Evolutionary conservation across 805 yeast genomes (phyloP).

Genomic region (Monosporozyma siamensis): DNA sequence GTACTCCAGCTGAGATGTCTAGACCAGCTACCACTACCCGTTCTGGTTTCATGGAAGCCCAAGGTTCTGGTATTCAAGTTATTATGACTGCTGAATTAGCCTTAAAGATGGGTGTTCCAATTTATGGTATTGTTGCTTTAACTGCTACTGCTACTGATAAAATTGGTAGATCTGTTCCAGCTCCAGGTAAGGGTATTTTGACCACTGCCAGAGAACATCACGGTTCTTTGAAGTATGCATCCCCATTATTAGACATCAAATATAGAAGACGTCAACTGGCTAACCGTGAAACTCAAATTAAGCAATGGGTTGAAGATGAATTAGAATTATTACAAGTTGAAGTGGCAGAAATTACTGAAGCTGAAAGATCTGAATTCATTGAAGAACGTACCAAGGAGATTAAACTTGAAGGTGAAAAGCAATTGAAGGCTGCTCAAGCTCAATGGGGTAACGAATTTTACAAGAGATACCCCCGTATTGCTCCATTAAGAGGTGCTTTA

Average conservation of each 20-base stretch:
- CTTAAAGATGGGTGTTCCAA: slow-evolving; percentile 96
- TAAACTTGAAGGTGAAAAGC: slow-evolving; percentile 73
- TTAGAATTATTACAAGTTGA: slow-evolving; percentile 61
- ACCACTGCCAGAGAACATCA: slow-evolving; percentile 95
- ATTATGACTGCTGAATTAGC: slow-evolving; percentile 94
- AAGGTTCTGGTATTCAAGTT: slow-evolving; percentile 97
- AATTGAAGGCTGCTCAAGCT: slow-evolving; percentile 77
- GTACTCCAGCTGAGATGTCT: slow-evolving; percentile 97
- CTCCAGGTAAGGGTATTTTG: slow-evolving; percentile 99
- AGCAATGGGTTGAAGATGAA: slow-evolving; percentile 79
- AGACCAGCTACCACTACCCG: slow-evolving; percentile 96
- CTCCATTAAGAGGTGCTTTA: slow-evolving; percentile 94
- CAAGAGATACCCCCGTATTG: slow-evolving; percentile 83
- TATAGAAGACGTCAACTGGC: slow-evolving; percentile 90
- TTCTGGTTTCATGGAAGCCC: slow-evolving; percentile 98
- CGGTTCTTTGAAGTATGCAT: slow-evolving; percentile 65
- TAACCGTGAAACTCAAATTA: slow-evolving; percentile 67
- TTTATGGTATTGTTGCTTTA: slow-evolving; percentile 88
- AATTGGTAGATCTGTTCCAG: slow-evolving; percentile 98
- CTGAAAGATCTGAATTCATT: slow-evolving; percentile 50
- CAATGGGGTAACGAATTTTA: slow-evolving; percentile 96
- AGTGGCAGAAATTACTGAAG: slow-evolving; percentile 43
- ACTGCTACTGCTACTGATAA: slow-evolving; percentile 96
- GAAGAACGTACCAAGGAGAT: slow-evolving; percentile 83
- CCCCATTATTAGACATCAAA: slow-evolving; percentile 77